Conservation (phyloP, 2,329 filamentous ascomycete genomes). For the Talaromyces sp. region DNA sequence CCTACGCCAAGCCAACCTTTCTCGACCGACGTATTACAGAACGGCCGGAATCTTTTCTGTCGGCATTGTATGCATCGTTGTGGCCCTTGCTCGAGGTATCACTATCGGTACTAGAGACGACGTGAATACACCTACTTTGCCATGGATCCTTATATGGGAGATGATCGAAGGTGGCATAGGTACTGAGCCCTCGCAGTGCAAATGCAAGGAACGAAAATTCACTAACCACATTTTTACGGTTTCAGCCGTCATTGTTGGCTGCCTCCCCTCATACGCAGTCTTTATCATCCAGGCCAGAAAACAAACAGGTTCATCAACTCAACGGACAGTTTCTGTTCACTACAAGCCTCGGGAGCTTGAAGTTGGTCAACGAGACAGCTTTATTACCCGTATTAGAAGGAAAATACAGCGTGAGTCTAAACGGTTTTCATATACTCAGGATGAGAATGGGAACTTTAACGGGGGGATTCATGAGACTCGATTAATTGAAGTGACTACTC, state of each 20-base stretch:
- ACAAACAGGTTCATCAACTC: background rate
- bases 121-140: slow-evolving; percentile 27
- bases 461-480: background rate
- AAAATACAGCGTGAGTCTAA: background rate
- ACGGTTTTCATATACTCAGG: background rate
- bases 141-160: slow-evolving; percentile 38
- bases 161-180: slow-evolving; percentile 36
- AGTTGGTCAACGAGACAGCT: background rate
- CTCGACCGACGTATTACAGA: slow-evolving; percentile 30
- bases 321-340: background rate
- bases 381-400: background rate
- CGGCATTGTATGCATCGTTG: slow-evolving; percentile 27
- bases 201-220: background rate
- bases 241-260: slow-evolving; percentile 24
- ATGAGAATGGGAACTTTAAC: background rate
- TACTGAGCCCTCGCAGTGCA: slow-evolving; percentile 17
- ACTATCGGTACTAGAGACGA: slow-evolving; percentile 31
- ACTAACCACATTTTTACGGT: background rate
- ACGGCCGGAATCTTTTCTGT: slow-evolving; percentile 30
- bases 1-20: slow-evolving; percentile 36
- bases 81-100: slow-evolving; percentile 28
- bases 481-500: background rate
- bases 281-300: slow-evolving; percentile 8
- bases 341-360: background rate
- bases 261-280: slow-evolving; percentile 21